Evolutionary conservation across 2,329 filamentous ascomycete species (phyloP), one percentile per base, ranked within the genome.

Genomic region (Penicillium sp.): DNA sequence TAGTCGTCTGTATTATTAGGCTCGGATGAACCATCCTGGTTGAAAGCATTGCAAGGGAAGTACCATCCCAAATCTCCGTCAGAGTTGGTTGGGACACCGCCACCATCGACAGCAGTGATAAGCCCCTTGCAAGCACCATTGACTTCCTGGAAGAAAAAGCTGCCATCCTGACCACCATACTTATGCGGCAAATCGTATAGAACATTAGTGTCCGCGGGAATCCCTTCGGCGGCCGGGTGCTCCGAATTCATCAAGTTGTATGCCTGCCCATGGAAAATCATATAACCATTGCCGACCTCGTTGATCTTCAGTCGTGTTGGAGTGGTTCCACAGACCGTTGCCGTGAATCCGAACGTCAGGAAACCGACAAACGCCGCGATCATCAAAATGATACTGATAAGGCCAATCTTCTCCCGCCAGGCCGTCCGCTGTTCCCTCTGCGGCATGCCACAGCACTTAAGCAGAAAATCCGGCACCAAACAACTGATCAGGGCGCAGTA

Each of bases 81-180:
- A 26, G 75, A 77, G 71, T 96, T 88, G 6, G 89, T 90, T 1
- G 93, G 92, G 9, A 99, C 87, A 66, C 92, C 88, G 0, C 81
- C 81, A 1, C 83, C 72, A 1, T 89, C 85, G 8, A 82, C 76
- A 1, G 65, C 65, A 2, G 86, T 96, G 71, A 99, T 96, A 55
- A 98, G 77, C 10, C 84, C 90, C 78, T 98, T 99, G 83, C 95
- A 99, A 61, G 90, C 90, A 48, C 95, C 96, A 67, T 99, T 99
- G 74, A 99, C 95, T 65, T 98, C 96, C 73, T 99, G 95, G 78
- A 99, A 99, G 70, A 99, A 78, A 73, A 99, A 99, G 71, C 93
- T 98, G 57, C 91, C 93, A 72, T 99, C 96, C 75, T 90, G 85
- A n/a, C 93, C 95, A 54, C 88, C 88, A 67, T 93, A 86, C 70